Base-by-base conservation (phyloP, 1,284 basidiomycete genomes). In the Tilletia horrida region DNA sequence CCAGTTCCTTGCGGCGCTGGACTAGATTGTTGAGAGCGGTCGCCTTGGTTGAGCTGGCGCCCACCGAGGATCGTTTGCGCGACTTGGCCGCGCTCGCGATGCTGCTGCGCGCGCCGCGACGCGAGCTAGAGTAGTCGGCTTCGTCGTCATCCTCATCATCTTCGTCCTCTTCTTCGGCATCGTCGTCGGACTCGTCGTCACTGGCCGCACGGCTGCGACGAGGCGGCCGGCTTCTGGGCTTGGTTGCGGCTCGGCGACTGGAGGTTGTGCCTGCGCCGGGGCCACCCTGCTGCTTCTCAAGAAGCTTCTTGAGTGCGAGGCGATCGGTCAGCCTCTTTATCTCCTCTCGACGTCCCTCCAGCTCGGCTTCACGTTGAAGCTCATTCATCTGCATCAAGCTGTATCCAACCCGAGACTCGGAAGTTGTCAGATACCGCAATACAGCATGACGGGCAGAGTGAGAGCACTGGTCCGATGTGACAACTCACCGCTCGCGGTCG, bases 351-450 rank as follows among this genome's bases (percentile, higher is more conserved):
- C 93, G 88, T 65, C 87, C 85, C 0, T 91, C 89, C 14, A 97
- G 85, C 64, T 92, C 90, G 29, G 88, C 88, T 82, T 97, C 93
- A 59, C 94, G 87, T 70, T 94, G 90, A 71, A 96, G 86, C 82
- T 97, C 93, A 47, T 90, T 87, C 86, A 95, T 86, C 35, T 84
- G 82, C 76, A 92, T 84, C 48, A 97, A 85, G 64, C 93, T 95
- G 79, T 23, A 18, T 1, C 8, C 2, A 23, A 42, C 14, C 11
- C n/a, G 61, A 59, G 25, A 18, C 23, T 35, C 27, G 25, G 55
- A 27, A 23, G 21, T 13, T 25, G 55, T 59, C 27, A 59, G 55
- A 59, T 13, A 25, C 4, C 13, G 23, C n/a, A n/a, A n/a, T n/a
- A n/a, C n/a, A n/a, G n/a, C n/a, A n/a, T n/a, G n/a, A n/a, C n/a